Conservation (phyloP, 768 basidiomycete species). For the Lentinula sp. region DNA sequence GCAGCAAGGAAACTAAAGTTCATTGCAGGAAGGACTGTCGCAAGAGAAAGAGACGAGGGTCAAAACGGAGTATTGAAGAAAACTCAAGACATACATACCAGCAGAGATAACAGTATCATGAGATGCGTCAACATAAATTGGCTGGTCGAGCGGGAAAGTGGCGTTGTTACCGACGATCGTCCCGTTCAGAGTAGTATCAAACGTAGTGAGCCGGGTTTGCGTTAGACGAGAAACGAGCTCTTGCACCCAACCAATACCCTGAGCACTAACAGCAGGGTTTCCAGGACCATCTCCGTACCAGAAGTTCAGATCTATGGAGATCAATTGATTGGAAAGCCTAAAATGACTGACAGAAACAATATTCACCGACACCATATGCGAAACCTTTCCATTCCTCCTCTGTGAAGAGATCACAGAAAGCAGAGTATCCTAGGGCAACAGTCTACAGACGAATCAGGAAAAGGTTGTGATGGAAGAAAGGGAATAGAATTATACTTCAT, state of each 20-base stretch:
- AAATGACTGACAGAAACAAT: not conserved
- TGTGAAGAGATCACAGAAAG: conserved; percentile 74
- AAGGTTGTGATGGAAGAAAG: not conserved
- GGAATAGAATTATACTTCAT: conserved; percentile 41
- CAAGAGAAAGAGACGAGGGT: not conserved
- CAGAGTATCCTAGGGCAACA: conserved; percentile 71
- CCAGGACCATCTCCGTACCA: conserved; percentile 70
- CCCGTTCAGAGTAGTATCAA: conserved; percentile 51
- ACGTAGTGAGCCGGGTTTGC: conserved; percentile 42
- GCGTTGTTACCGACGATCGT: conserved; percentile 50
- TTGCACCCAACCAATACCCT: conserved; percentile 63
- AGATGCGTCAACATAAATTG: conserved; percentile 67
- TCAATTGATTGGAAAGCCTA: not conserved
- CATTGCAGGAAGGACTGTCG: conserved; percentile 61
- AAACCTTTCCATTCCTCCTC: conserved; percentile 78
- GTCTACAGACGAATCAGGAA: conserved; percentile 34
- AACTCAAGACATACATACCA: conserved; percentile 30
- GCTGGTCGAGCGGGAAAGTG: conserved; percentile 52
- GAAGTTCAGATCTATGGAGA: conserved; percentile 38
- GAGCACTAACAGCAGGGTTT: conserved; percentile 53
- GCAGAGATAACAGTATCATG: conserved; percentile 71
- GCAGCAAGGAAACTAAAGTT: conserved; percentile 61
- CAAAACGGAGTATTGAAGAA: not conserved
- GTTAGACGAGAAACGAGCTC: conserved; percentile 72
- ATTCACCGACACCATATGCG: conserved; percentile 45